A percentile compares a stretch with the other conserved stretches of the same genome.
Conservation (phyloP, 441 rosid genomes). For the Adansonia rubrostipa region DNA sequence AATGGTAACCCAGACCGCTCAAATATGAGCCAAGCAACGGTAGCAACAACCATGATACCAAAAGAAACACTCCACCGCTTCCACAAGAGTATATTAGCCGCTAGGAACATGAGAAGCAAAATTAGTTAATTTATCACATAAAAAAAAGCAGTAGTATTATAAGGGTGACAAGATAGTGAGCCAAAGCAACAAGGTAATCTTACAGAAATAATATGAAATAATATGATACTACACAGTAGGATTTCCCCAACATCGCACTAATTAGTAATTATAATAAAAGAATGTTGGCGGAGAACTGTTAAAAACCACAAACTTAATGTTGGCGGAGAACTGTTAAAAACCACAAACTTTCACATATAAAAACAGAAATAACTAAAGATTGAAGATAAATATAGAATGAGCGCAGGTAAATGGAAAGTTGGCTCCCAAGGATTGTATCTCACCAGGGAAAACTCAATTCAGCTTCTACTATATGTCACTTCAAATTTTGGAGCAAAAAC, state of each 20-base stretch:
- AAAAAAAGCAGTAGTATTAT: not conserved
- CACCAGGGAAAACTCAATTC: slow-evolving; percentile 9
- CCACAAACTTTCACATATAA: not conserved
- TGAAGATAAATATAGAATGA: not conserved
- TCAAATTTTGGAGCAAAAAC: not conserved
- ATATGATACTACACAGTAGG: slow-evolving; percentile 3
- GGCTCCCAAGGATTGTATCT: slow-evolving; percentile 4
- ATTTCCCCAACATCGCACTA: not conserved
- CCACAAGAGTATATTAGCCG: slow-evolving; percentile 88
- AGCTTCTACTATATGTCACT: not conserved
- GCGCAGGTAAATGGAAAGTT: not conserved
- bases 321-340: not conserved
- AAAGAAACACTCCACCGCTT: slow-evolving; percentile 61
- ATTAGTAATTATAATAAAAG: not conserved
- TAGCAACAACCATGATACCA: slow-evolving; percentile 70
- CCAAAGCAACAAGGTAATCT: not conserved
- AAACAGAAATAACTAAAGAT: not conserved
- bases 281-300: no score
- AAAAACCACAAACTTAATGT: no score
- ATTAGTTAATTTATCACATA: not conserved
- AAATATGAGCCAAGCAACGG: slow-evolving; percentile 77
- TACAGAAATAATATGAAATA: not conserved
- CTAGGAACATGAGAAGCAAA: slow-evolving; percentile 38
- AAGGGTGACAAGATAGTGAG: not conserved
- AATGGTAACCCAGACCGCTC: slow-evolving; percentile 80